phyloP scores from a whole-genome alignment of 2,329 filamentous ascomycete genomes.

The Colletotrichum liriopes region DNA sequence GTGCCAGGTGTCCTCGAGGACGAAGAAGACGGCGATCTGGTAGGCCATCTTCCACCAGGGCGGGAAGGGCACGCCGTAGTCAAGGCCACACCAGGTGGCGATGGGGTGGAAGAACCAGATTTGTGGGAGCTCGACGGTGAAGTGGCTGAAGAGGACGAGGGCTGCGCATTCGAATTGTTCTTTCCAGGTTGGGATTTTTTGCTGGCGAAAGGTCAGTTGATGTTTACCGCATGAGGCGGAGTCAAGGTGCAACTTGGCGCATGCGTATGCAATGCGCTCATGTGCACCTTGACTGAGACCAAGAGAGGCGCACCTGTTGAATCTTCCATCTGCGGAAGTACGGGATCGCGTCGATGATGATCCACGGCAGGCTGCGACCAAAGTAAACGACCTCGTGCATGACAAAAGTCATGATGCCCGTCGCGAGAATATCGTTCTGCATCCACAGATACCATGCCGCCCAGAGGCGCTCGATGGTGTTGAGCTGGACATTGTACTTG shows the following conservation, averaged over 20 bases:
- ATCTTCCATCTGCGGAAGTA: constrained; percentile 96
- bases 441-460: constrained; percentile 97
- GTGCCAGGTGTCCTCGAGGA: constrained; percentile 97
- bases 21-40: constrained; percentile 95
- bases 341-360: constrained; percentile 92
- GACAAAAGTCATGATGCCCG: constrained; percentile 96
- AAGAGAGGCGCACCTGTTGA: constrained; percentile 75
- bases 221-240: not conserved
- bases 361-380: constrained; percentile 90
- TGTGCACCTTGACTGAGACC: not conserved
- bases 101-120: constrained; percentile 99
- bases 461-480: constrained; percentile 90
- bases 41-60: constrained; percentile 86
- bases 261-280: not conserved
- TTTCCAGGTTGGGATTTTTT: constrained; percentile 89
- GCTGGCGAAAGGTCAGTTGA: constrained; percentile 47
- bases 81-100: constrained; percentile 92
- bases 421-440: constrained; percentile 97
- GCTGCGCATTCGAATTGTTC: constrained; percentile 96
- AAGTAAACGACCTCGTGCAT: constrained; percentile 98
- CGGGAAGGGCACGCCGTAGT: constrained; percentile 92
- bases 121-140: constrained; percentile 97
- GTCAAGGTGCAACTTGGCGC: not conserved
- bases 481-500: constrained; percentile 88
- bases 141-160: constrained; percentile 94